A percentile compares a stretch with the other conserved stretches of the same genome.
These are phyloP conservation scores for Nadsonia commutata DNA, from an alignment of 1,139 yeast genomes.

Conservation along the genomic window DNA sequence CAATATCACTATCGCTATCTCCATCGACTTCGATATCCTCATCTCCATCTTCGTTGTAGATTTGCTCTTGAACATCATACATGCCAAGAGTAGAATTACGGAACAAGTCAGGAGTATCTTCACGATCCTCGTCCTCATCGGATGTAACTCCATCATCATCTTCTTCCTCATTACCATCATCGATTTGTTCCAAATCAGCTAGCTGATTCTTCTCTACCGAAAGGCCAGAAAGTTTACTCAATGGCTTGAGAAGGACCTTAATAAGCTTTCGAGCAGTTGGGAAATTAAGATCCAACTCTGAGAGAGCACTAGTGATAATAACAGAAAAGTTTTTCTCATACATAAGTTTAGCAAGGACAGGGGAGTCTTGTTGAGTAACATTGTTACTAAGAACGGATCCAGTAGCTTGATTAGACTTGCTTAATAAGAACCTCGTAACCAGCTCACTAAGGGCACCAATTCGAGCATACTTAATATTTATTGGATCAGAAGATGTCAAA, in stretches of 20 bases:
- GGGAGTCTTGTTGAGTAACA: slow-evolving; percentile 20
- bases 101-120: slow-evolving; percentile 62
- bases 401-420: neutral
- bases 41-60: slow-evolving; percentile 42
- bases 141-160: slow-evolving; percentile 14
- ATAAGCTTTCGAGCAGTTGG: slow-evolving; percentile 51
- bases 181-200: slow-evolving; percentile 35
- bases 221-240: slow-evolving; percentile 44
- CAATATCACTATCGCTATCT: slow-evolving; percentile 14
- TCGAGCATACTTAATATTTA: slow-evolving; percentile 28
- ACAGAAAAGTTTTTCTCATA: slow-evolving; percentile 52
- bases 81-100: slow-evolving; percentile 83
- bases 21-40: slow-evolving; percentile 27
- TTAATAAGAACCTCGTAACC: neutral
- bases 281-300: slow-evolving; percentile 55
- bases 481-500: slow-evolving; percentile 20
- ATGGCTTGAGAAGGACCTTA: slow-evolving; percentile 42
- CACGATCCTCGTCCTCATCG: slow-evolving; percentile 37
- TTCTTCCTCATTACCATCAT: slow-evolving; percentile 41
- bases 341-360: slow-evolving; percentile 45
- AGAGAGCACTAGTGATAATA: slow-evolving; percentile 40
- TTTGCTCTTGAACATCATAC: slow-evolving; percentile 74
- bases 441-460: slow-evolving; percentile 26
- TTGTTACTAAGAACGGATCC: neutral
- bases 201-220: slow-evolving; percentile 17